These are phyloP conservation scores for Cyclotella distinguenda DNA, from an alignment of 108 stramenopile species.

Conservation along the genomic window DNA sequence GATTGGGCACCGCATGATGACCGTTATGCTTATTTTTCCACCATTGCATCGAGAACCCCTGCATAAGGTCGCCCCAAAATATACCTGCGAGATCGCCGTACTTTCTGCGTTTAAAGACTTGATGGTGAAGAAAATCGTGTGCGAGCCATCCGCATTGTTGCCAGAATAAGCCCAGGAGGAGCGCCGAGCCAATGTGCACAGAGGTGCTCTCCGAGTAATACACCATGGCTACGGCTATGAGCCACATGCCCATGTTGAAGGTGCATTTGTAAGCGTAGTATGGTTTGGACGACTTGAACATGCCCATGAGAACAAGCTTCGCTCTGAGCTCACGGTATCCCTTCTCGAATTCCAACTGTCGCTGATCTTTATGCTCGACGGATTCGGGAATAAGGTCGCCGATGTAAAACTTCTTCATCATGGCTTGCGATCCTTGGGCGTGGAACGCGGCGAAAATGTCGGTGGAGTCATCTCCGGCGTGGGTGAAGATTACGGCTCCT, in stretches of 20 bases:
- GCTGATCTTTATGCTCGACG: constrained; percentile 72
- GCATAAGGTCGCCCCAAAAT: constrained; percentile 95
- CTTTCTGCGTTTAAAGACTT: constrained; percentile 92
- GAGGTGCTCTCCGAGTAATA: constrained; percentile 60
- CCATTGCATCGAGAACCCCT: constrained; percentile 93
- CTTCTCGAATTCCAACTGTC: constrained; percentile 91
- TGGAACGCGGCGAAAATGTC: constrained; percentile 99
- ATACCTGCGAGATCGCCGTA: constrained; percentile 92
- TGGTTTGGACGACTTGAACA: constrained; percentile 88
- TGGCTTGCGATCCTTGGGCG: constrained; percentile 83
- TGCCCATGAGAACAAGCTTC: constrained; percentile 91
- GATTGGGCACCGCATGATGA: constrained; percentile 98
- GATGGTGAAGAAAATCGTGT: constrained; percentile 98
- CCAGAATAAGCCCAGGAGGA: constrained; percentile 94
- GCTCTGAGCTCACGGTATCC: constrained; percentile 92
- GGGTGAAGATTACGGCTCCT: constrained; percentile 96
- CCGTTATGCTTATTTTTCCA: constrained; percentile 99
- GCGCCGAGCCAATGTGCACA: constrained; percentile 85
- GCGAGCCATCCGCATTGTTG: constrained; percentile 99
- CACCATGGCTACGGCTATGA: constrained; percentile 73
- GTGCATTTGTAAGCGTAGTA: constrained; percentile 95
- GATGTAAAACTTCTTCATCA: constrained; percentile 93
- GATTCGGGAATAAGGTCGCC: constrained; percentile 87
- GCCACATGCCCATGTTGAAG: constrained; percentile 86
- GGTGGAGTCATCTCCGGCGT: constrained; percentile 98